Conservation (phyloP, 2,329 filamentous ascomycete genomes). For the Periconia sp. region DNA sequence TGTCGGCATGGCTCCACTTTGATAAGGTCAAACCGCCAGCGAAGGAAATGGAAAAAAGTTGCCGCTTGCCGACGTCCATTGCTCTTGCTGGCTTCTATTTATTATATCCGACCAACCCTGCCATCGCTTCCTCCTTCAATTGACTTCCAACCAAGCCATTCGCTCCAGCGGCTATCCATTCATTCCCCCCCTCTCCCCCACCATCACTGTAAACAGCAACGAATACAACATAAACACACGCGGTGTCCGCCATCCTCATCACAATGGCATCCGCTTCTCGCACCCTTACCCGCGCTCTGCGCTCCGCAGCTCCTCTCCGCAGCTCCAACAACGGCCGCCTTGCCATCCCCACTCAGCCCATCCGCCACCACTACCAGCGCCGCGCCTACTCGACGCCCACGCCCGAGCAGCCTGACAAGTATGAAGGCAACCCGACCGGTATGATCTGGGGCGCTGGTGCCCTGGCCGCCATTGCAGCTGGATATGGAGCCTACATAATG, state of each 20-base stretch:
- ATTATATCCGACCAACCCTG: neutral
- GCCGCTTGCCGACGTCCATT: neutral
- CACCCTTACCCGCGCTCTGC: conserved; percentile 44
- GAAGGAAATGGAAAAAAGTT: conserved; percentile 5
- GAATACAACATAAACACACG: neutral
- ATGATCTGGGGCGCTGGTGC: conserved; percentile 36
- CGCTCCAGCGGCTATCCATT: neutral
- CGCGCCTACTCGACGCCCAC: conserved; percentile 68
- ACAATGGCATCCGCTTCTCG: conserved; percentile 40
- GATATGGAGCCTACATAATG: conserved; percentile 55
- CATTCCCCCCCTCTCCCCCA: neutral
- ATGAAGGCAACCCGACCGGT: conserved; percentile 54
- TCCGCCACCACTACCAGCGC: conserved; percentile 74
- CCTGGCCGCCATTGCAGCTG: conserved; percentile 29
- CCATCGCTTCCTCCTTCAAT: conserved; percentile 10
- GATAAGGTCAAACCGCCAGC: conserved; percentile 3
- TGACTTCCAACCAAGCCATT: conserved; percentile 1
- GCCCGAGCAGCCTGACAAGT: conserved; percentile 54
- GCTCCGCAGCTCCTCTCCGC: conserved; percentile 44
- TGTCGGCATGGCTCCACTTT: conserved; percentile 9
- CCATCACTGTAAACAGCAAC: neutral
- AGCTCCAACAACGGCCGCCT: conserved; percentile 59
- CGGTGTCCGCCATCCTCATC: neutral
- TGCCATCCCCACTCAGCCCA: conserved; percentile 61
- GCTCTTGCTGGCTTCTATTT: neutral